Evolutionary conservation across 768 basidiomycete genomes (phyloP), one percentile per base, ranked within the genome.

Genomic region (Pulveroboletus ravenelii): DNA sequence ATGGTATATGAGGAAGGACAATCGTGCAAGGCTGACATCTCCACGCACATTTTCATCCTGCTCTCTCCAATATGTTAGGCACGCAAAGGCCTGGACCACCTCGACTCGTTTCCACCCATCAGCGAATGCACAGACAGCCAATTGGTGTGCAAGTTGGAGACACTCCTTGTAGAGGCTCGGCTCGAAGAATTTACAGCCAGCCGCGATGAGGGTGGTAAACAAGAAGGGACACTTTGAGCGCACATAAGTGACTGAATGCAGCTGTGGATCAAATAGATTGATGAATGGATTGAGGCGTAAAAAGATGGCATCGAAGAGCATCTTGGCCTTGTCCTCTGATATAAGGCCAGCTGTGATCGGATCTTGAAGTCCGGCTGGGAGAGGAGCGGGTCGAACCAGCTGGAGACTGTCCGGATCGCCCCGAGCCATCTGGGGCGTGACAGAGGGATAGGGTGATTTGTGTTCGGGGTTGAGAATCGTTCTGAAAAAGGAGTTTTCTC

Each of bases 11-110:
- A 69, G 52, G 4, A 53, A 34, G 23, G 45, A 38, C 34, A 31
- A 29, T 37, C 30, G 17, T 20, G 36, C 17, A 13, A 52, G 29
- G 20, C 47, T 27, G 42, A 47, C 34, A 50, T 49, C 47, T 54
- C 41, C 49, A 65, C 78, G 41, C 55, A 87, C 87, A 48, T 82
- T 87, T 58, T 95, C 93, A 55, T 88, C 84, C 36, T 90, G 87
- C 59, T 90, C 88, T 64, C 80, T 85, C 89, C 90, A 94, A 68
- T 93, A 94, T 35, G 85, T 89, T 53, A 94, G 74, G 59, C 89
- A 91, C 17, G 87, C 85, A 64, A 92, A 89, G 25, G 90, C 89
- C 68, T 95, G 93, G 5, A 89, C 87, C 18, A 92, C 83, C 68
- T 93, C 92, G 46, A 94, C 82, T 53, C 83, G 77, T 64, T 89